Conservation (phyloP, 1,284 basidiomycete genomes). For the Uromyces viciae-fabae region DNA sequence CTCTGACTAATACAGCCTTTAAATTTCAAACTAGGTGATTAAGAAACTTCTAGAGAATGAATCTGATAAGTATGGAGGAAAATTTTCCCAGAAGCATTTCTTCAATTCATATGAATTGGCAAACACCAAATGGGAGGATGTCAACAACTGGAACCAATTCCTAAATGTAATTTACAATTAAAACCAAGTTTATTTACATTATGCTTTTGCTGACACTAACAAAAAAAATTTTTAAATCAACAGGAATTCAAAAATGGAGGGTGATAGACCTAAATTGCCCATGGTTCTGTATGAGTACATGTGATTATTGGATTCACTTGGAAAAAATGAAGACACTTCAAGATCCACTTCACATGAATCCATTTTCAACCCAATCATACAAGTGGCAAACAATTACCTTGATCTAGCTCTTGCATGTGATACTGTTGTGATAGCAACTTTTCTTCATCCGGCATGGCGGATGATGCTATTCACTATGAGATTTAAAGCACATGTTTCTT, state of each 20-base stretch:
- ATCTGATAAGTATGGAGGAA: not conserved
- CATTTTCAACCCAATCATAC: not conserved
- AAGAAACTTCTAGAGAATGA: not conserved
- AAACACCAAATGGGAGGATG: not conserved
- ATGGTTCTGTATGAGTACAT: not conserved
- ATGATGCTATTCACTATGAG: not conserved
- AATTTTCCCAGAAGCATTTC: not conserved
- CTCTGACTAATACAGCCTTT: not conserved
- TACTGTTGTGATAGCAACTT: not conserved
- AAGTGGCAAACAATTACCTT: not conserved
- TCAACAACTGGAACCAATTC: not conserved
- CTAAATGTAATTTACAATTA: not conserved
- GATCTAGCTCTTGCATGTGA: not conserved
- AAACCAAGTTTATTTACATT: not conserved
- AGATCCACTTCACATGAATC: not conserved
- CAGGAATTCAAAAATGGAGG: not conserved
- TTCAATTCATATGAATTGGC: not conserved
- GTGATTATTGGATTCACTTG: not conserved
- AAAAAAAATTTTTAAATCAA: not conserved
- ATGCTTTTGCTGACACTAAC: not conserved
- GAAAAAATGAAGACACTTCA: not conserved
- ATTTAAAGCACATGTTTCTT: not conserved
- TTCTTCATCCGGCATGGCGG: not conserved
- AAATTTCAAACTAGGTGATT: not conserved
- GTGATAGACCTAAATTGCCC: not conserved